Base-by-base conservation (phyloP, 306 rosid species). In the Hippophae tibetana region DNA sequence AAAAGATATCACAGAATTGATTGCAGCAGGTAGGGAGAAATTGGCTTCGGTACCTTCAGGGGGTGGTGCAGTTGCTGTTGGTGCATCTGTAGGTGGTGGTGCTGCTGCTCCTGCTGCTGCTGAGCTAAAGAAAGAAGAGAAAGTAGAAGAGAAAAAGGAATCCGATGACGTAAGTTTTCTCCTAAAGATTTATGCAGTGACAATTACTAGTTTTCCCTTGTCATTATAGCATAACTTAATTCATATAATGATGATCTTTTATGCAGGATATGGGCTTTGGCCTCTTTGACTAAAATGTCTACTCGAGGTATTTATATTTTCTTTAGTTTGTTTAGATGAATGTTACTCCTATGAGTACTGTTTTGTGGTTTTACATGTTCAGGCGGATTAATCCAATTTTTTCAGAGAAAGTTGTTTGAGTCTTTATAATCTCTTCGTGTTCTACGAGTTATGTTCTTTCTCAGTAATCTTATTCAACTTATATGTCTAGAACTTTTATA, bases 251-350 rank as follows among this genome's bases (percentile, higher is more conserved):
- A 43, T 43, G 23, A 18, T 18, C 23, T 9, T 68, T 56, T 60
- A 48, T 76, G 92, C 95, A 89, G 97, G 95, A 86, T 38, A 72
- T 81, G 90, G 85, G 84, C 26, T 81, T 89, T 87, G 76, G 92
- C 73, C 95, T 86, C 60, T 89, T 89, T 26, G 97, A 86, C 67
- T 86, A 73, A 71, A 69, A 43, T 58, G 59, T 64, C 23, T 58
- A 60, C 13, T 27, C 0, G 23, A 18, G 23, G 23, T 18, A 18
- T 18, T 18, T 1, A 18, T 18, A 18, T 18, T 18, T 18, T 18
- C 23, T 18, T 18, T 18, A 18, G 23, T 18, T 18, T 18, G 23
- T 18, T 18, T 18, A 18, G 23, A 18, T 18, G 23, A 18, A 18
- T 18, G 23, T 18, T 18, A 18, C 23, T 18, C 23, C 23, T 18